Evolutionary conservation across 169 alveolate species (phyloP), one percentile per base, ranked within the genome.

Genomic region (Sarcocystis neurona): DNA sequence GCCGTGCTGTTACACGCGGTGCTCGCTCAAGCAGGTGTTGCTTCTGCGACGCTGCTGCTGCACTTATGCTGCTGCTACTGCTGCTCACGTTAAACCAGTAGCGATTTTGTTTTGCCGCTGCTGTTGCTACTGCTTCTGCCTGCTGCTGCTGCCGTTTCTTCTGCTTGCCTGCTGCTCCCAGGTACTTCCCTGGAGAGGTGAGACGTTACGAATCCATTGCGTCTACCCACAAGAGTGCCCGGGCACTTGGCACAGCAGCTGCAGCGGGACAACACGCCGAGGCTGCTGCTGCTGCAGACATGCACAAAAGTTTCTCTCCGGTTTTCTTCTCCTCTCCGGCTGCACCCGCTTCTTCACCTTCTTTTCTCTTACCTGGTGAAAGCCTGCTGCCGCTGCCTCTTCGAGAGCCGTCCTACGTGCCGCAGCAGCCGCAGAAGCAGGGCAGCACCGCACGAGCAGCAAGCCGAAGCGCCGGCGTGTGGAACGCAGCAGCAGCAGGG

Each of bases 321-420:
- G 3, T n/a, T 1, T 63, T 43, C 12, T n/a, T 43, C 6, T 43
- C 12, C 6, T 63, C 75, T 63, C 32, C 75, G 8, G 8, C 43
- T 27, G 10, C 75, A 37, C n/a, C 12, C 10, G 8, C 75, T 63
- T n/a, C n/a, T 20, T 18, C 72, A 23, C n/a, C 72, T 6, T 58
- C 72, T 18, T 58, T 34, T 23, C n/a, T 34, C 30, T 58, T 34
- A 8, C 72, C n/a, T 6, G 6, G 4, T 18, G 15, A 23, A 23
- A 2, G 39, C n/a, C 72, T 58, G 72, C 75, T 63, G 34, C 43
- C 75, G 10, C 75, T 63, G 27, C 75, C 75, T 27, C 75, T 63
- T 4, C 75, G 75, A 0, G 46, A 37, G 75, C 75, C 8, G 34
- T 18, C 27, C 75, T 34, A 58, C 5, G 34, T 6, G 70, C n/a